A percentile compares a stretch with the other conserved stretches of the same genome.
These are phyloP conservation scores for Blastobotrys raffinosifermentans DNA, from an alignment of 1,139 yeast genomes.

Conservation along the genomic window DNA sequence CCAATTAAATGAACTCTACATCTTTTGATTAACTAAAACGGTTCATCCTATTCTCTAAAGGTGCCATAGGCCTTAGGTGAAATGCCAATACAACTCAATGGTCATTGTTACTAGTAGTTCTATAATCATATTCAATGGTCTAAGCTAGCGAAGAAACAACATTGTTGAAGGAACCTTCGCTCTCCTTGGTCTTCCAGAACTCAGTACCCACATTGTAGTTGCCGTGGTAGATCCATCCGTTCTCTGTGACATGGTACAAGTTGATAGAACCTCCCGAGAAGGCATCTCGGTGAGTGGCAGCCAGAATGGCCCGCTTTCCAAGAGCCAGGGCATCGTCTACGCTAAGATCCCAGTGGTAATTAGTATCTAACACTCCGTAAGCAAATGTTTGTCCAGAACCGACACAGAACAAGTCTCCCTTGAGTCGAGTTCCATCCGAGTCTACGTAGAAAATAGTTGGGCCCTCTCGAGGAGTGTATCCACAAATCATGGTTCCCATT, in stretches of 20 bases:
- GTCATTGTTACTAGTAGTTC: no score
- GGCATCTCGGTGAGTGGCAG: constrained; percentile 98
- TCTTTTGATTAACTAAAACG: no score
- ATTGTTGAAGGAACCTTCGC: constrained; percentile 86
- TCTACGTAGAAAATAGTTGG: constrained; percentile 95
- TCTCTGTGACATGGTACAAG: constrained; percentile 84
- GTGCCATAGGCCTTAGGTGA: no score
- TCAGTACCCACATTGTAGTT: constrained; percentile 87
- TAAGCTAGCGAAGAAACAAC: constrained; percentile 41
- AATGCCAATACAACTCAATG: no score
- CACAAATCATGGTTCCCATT: constrained; percentile 99
- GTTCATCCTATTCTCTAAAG: no score
- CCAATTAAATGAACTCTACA: no score
- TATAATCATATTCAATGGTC: background rate
- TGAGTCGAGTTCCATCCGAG: constrained; percentile 92
- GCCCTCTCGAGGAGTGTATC: constrained; percentile 90
- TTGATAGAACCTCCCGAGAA: constrained; percentile 96
- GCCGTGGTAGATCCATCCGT: constrained; percentile 95
- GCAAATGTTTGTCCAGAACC: constrained; percentile 99
- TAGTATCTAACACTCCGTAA: constrained; percentile 95
- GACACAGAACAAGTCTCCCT: constrained; percentile 93
- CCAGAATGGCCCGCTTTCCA: constrained; percentile 93
- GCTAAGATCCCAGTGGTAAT: constrained; percentile 80
- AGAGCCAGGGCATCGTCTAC: constrained; percentile 91
- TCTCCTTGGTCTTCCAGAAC: constrained; percentile 86